Percentiles rank a stretch among this genome's conserved stretches.
Conservation (phyloP, 208 protist species). For the Crithidia acanthocephali region DNA sequence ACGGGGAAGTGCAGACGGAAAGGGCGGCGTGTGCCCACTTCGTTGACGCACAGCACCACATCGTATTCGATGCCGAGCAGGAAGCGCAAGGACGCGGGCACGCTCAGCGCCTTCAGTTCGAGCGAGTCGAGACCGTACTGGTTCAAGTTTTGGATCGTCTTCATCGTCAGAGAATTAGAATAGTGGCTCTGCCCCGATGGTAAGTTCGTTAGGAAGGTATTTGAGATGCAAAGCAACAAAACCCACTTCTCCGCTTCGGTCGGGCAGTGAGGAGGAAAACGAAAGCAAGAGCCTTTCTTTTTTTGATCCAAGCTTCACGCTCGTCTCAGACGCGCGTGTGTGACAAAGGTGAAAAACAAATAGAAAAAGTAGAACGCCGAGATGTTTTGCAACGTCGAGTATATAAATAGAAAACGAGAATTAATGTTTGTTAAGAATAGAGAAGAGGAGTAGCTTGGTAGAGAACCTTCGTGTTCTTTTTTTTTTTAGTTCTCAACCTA, state of each 20-base stretch:
- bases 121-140: slow-evolving; percentile 57
- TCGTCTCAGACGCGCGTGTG: no score
- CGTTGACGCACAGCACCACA: slow-evolving; percentile 69
- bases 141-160: slow-evolving; percentile 25
- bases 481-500: neutral
- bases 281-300: neutral
- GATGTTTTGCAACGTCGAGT: no score
- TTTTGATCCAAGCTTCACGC: neutral
- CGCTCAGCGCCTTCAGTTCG: slow-evolving; percentile 83
- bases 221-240: no score
- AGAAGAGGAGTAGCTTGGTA: neutral
- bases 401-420: no score
- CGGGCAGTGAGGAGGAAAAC: no score
- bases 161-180: slow-evolving; percentile 3
- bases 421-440: neutral
- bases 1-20: slow-evolving; percentile 75
- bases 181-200: no score
- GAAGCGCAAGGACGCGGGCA: slow-evolving; percentile 74
- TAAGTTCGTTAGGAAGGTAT: no score
- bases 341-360: neutral
- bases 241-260: no score
- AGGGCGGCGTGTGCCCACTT: slow-evolving; percentile 42
- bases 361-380: neutral
- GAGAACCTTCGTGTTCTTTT: no score
- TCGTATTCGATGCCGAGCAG: slow-evolving; percentile 82